phyloP scores from a whole-genome alignment of 306 rosid species.

The Crataegus laevigata region DNA sequence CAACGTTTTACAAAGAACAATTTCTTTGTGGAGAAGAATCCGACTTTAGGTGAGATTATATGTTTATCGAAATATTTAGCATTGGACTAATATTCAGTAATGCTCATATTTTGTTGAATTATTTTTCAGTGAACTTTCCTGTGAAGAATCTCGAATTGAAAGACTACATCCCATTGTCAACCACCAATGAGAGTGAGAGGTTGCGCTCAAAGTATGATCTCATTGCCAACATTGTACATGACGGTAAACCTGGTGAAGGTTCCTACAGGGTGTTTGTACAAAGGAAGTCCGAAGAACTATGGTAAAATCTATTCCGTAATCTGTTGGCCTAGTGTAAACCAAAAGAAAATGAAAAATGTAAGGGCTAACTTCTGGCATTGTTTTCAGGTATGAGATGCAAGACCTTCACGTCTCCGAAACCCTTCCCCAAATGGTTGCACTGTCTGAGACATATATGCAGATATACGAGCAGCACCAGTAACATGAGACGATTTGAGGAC shows the following conservation, averaged over 20 bases:
- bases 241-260: conserved; percentile 92
- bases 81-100: background rate
- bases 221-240: conserved; percentile 88
- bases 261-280: conserved; percentile 83
- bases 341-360: background rate
- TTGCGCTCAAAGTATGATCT: conserved; percentile 76
- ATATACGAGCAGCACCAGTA: conserved; percentile 89
- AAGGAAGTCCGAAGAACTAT: conserved; percentile 81
- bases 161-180: conserved; percentile 89
- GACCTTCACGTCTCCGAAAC: conserved; percentile 91
- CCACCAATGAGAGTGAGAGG: conserved; percentile 65
- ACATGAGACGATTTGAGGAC: background rate
- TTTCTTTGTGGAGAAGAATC: conserved; percentile 96
- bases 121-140: conserved; percentile 76
- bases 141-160: conserved; percentile 93
- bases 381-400: conserved; percentile 89
- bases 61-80: background rate
- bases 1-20: conserved; percentile 92
- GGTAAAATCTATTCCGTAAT: conserved; percentile 35
- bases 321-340: background rate
- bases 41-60: conserved; percentile 57
- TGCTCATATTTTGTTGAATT: background rate
- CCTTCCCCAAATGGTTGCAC: conserved; percentile 93
- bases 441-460: conserved; percentile 92
- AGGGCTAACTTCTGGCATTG: conserved; percentile 7